These are phyloP conservation scores for Suillus luteus DNA, from an alignment of 768 basidiomycete species.

Conservation along the genomic window DNA sequence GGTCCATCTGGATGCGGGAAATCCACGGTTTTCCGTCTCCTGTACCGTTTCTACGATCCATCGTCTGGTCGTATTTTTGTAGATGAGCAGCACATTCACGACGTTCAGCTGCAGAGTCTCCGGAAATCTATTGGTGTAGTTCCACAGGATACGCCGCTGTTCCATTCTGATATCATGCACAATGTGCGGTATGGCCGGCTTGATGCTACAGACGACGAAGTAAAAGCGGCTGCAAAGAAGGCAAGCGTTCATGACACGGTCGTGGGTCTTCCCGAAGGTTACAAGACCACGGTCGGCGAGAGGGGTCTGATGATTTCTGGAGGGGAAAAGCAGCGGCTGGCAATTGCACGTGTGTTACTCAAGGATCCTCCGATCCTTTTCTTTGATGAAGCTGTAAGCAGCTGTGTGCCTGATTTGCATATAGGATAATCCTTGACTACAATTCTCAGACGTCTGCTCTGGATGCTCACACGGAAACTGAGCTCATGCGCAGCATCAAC, in stretches of 20 bases:
- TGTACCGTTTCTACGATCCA: conserved; percentile 95
- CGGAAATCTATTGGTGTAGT: conserved; percentile 86
- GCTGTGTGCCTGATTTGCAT: conserved; percentile 8
- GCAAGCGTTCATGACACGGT: conserved; percentile 89
- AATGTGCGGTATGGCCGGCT: conserved; percentile 93
- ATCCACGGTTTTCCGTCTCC: conserved; percentile 91
- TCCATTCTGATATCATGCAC: conserved; percentile 94
- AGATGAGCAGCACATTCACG: conserved; percentile 84
- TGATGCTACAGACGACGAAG: conserved; percentile 87
- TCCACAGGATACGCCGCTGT: conserved; percentile 96
- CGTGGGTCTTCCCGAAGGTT: conserved; percentile 79
- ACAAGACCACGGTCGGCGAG: conserved; percentile 91
- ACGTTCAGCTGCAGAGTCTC: conserved; percentile 70
- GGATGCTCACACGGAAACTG: conserved; percentile 92
- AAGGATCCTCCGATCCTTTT: conserved; percentile 97
- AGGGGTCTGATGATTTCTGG: conserved; percentile 97
- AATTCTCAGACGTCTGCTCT: conserved; percentile 82
- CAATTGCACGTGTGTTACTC: conserved; percentile 87
- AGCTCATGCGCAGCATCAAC: conserved; percentile 95
- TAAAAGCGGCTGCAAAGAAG: conserved; percentile 76
- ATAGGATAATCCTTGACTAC: conserved; percentile 14
- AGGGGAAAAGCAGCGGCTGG: conserved; percentile 96
- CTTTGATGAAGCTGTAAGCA: conserved; percentile 94
- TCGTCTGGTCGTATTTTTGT: conserved; percentile 76
- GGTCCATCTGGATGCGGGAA: conserved; percentile 98